A percentile compares a stretch with the other conserved stretches of the same genome.
These are phyloP conservation scores for Tremella mesenterica DNA, from an alignment of 768 basidiomycete species.

Conservation along the genomic window DNA sequence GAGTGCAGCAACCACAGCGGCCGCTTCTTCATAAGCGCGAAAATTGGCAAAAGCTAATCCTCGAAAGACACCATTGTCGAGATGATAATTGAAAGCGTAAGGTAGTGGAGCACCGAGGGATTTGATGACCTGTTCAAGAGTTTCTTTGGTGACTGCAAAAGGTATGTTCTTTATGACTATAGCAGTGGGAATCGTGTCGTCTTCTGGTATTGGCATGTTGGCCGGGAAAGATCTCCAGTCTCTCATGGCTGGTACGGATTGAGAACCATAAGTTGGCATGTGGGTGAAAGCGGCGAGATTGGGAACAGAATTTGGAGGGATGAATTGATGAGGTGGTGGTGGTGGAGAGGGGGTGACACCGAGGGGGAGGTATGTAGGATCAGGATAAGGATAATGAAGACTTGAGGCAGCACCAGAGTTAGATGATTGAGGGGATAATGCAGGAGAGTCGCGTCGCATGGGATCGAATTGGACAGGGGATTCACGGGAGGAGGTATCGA, in stretches of 20 bases:
- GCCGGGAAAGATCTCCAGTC: background rate
- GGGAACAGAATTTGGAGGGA: constrained; percentile 5
- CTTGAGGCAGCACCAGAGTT: constrained; percentile 17
- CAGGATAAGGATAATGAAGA: constrained; percentile 1
- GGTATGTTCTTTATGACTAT: constrained; percentile 99
- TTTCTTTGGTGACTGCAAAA: constrained; percentile 95
- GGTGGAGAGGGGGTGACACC: constrained; percentile 30
- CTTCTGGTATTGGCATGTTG: constrained; percentile 39
- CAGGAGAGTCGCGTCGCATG: constrained; percentile 28
- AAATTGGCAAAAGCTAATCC: constrained; percentile 98
- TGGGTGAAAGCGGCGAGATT: constrained; percentile 13
- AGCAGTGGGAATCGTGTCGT: constrained; percentile 95
- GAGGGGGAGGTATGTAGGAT: constrained; percentile 20
- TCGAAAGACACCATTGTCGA: constrained; percentile 93
- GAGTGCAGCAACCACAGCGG: constrained; percentile 87
- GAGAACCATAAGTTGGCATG: constrained; percentile 18
- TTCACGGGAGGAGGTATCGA: constrained; percentile 29
- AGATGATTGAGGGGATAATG: constrained; percentile 36
- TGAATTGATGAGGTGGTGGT: constrained; percentile 7
- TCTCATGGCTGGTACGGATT: constrained; percentile 18
- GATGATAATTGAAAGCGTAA: constrained; percentile 99
- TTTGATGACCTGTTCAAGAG: constrained; percentile 91
- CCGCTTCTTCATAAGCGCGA: constrained; percentile 79
- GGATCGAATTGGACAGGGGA: constrained; percentile 30
- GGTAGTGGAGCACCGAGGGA: constrained; percentile 90